Conservation (phyloP, 768 basidiomycete genomes). For the Tylopilus rubrobrunneus region DNA sequence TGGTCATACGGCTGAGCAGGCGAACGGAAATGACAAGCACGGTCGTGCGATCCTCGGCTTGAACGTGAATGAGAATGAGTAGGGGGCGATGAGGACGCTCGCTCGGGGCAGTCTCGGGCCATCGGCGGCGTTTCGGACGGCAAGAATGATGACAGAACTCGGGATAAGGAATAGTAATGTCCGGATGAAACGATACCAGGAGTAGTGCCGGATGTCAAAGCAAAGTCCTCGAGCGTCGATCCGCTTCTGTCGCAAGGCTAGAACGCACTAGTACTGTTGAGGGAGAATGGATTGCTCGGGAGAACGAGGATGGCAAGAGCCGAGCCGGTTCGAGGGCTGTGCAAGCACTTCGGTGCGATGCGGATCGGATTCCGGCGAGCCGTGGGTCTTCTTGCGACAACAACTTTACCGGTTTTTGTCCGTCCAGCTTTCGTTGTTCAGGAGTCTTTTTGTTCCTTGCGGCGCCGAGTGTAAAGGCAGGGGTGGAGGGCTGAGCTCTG, state of each 20-base stretch:
- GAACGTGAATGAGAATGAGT: neutral
- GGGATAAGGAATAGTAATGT: neutral
- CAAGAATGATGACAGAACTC: neutral
- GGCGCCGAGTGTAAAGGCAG: conserved; percentile 20
- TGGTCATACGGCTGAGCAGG: conserved; percentile 1
- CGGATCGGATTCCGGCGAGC: conserved; percentile 15
- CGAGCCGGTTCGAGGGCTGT: conserved; percentile 19
- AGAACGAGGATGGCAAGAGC: conserved; percentile 6
- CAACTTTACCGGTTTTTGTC: conserved; percentile 17
- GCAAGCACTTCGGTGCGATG: conserved; percentile 5
- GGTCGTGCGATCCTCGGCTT: conserved; percentile 1
- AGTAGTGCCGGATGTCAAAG: neutral
- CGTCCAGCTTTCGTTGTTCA: neutral
- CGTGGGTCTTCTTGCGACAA: neutral
- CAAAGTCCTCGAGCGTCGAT: conserved; percentile 14
- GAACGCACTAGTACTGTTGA: neutral
- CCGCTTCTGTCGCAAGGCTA: conserved; percentile 22
- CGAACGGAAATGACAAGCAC: conserved; percentile 17
- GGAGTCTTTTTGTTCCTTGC: conserved; percentile 4
- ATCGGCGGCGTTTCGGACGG: conserved; percentile 1
- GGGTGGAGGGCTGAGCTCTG: conserved; percentile 3
- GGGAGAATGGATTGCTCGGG: neutral
- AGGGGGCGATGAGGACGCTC: neutral
- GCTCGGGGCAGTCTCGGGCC: neutral
- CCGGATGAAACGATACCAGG: neutral